These are phyloP conservation scores for Limonium bicolor DNA, from an alignment of 148 eudicot species.

Conservation along the genomic window DNA sequence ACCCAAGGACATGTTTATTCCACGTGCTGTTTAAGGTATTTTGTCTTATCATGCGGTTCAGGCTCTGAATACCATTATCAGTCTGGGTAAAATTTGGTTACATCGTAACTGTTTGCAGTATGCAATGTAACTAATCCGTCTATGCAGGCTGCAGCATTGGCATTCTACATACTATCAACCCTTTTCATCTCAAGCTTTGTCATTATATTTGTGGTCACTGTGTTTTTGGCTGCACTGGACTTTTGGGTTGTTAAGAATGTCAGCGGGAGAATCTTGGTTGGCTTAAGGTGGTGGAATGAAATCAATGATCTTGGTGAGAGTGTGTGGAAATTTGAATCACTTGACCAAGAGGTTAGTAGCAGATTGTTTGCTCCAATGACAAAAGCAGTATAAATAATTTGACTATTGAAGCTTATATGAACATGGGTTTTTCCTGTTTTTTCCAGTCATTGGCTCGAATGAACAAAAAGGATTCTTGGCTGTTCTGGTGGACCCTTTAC, in stretches of 20 bases:
- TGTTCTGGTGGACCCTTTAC: constrained; percentile 97
- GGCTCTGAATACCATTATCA: not conserved
- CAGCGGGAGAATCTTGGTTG: constrained; percentile 93
- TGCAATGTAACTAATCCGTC: constrained; percentile 1
- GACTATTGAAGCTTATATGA: too few relatives aligned
- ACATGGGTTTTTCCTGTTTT: constrained; percentile 4
- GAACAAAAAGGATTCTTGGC: constrained; percentile 98
- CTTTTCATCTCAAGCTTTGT: constrained; percentile 73
- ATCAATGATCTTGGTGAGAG: constrained; percentile 81
- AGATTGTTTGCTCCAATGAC: too few relatives aligned
- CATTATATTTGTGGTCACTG: constrained; percentile 87
- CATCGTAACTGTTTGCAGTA: too few relatives aligned
- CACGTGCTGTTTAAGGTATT: constrained; percentile 88
- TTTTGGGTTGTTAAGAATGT: constrained; percentile 99
- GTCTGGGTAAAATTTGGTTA: too few relatives aligned
- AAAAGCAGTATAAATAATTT: too few relatives aligned
- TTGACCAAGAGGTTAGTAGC: constrained; percentile 89
- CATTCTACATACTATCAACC: constrained; percentile 87
- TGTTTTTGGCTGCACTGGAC: constrained; percentile 82
- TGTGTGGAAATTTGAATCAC: constrained; percentile 96
- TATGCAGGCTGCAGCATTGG: constrained; percentile 82
- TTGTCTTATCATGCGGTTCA: too few relatives aligned
- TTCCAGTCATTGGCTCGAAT: constrained; percentile 85
- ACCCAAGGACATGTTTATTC: constrained; percentile 82
- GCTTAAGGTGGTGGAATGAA: constrained; percentile 99